Base-by-base conservation (phyloP, 495 filamentous ascomycete genomes). In the Aspergillus conjunctus region DNA sequence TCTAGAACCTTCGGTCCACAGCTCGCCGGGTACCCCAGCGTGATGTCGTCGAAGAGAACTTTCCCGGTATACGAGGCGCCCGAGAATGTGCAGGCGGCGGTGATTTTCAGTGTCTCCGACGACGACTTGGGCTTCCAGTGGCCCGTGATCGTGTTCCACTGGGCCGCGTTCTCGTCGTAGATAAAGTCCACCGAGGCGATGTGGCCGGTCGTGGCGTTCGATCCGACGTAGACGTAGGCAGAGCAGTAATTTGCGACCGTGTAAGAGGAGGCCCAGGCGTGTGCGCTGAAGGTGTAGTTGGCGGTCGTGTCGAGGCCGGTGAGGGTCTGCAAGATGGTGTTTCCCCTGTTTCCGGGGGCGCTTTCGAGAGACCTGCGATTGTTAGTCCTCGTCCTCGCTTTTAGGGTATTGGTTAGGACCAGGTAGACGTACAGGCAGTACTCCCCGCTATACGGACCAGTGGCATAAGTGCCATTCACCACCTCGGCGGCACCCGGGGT, bases 271-370 rank as follows among this genome's bases (percentile, higher is more conserved):
- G 20, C 48, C 18, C 21, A 51, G 48, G 30, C 48, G 20, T 30
- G 20, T 8, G 48, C 48, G 12, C 8, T 51, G 20, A 51, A 30
- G 9, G 48, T 26, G 48, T 51, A 51, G 8, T 21, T 30, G 12
- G 48, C 9, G 3, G 18, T 51, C 3, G 17, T 30, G 48, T 51
- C 48, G 21, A 51, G 48, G 12, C 21, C 48, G 18, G 21, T 21
- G 48, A 51, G 48, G 48, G 12, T 9, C 30, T 51, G 48, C 20
- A 9, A 30, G 12, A 51, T 30, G 21, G 20, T 51, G 21, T 51
- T 51, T 26, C 20, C 48, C 9, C 48, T 7, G 48, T 51, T 51
- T 26, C 48, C 48, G 9, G 48, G 48, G 48, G 48, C 48, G 7
- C 17, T 26, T 51, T 51, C 20, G 21, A 51, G 48, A 8, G 48